These are phyloP conservation scores for Monilinia fructicola DNA, from an alignment of 2,329 filamentous ascomycete species.

Conservation along the genomic window DNA sequence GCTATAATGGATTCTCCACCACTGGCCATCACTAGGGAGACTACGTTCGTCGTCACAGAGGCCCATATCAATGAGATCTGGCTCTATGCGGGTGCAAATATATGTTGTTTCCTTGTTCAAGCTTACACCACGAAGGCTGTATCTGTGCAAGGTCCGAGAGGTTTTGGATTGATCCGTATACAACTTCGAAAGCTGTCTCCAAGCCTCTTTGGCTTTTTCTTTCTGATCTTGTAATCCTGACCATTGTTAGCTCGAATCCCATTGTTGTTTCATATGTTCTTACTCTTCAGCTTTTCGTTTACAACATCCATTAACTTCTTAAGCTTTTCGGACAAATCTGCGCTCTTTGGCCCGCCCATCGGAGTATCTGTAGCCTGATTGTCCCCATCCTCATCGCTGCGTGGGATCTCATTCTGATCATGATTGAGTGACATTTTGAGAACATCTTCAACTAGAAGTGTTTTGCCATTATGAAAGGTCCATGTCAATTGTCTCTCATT, in stretches of 20 bases:
- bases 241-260: conserved; percentile 27
- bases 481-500: conserved; percentile 28
- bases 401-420: conserved; percentile 28
- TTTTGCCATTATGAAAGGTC: conserved; percentile 29
- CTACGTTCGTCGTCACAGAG: conserved; percentile 39
- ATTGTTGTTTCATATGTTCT: background rate
- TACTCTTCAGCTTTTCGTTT: conserved; percentile 40
- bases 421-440: conserved; percentile 38
- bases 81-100: conserved; percentile 48
- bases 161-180: conserved; percentile 39
- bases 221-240: conserved; percentile 38
- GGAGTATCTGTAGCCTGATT: conserved; percentile 1
- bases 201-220: conserved; percentile 35
- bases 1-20: conserved; percentile 55
- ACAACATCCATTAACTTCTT: conserved; percentile 37
- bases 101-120: conserved; percentile 51
- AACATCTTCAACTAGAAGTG: conserved; percentile 38
- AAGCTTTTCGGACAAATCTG: conserved; percentile 35
- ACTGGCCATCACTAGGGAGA: conserved; percentile 46
- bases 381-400: background rate
- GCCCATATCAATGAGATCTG: conserved; percentile 47
- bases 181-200: conserved; percentile 45
- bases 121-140: conserved; percentile 53
- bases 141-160: conserved; percentile 42
- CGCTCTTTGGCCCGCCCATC: conserved; percentile 25